Conservation (phyloP, 208 protist genomes). For the Porcisia hertigi region DNA sequence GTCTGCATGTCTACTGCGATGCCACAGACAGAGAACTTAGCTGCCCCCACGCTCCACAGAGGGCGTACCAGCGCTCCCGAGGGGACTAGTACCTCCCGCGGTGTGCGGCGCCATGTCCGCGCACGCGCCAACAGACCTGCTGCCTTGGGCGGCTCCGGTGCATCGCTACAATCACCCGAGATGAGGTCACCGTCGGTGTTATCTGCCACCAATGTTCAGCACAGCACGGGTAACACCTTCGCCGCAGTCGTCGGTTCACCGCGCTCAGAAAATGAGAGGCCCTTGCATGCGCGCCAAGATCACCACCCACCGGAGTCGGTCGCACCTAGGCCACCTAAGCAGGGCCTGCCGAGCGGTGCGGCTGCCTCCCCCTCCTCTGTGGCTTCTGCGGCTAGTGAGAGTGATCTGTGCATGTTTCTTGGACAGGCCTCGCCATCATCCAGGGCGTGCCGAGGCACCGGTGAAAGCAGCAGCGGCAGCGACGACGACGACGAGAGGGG, state of each 20-base stretch:
- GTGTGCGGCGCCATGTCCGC: constrained; percentile 24
- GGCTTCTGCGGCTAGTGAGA: background rate
- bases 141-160: constrained; percentile 5
- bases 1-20: no score
- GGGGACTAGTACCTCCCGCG: no score
- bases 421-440: background rate
- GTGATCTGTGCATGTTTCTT: background rate
- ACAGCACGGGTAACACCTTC: background rate
- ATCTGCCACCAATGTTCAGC: constrained; percentile 3
- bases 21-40: no score
- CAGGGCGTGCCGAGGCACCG: background rate
- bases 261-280: background rate
- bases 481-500: no score
- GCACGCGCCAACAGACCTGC: constrained; percentile 1
- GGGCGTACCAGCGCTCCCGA: no score
- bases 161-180: background rate
- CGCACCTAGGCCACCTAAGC: background rate
- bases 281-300: background rate
- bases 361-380: background rate
- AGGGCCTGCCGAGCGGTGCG: background rate
- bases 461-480: background rate
- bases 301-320: background rate
- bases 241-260: background rate
- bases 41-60: no score
- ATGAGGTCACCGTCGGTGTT: constrained; percentile 2